Percentiles rank a stretch among this genome's conserved stretches.
Conservation (phyloP, 1,139 yeast species). For the Suhomyces atakaporum region DNA sequence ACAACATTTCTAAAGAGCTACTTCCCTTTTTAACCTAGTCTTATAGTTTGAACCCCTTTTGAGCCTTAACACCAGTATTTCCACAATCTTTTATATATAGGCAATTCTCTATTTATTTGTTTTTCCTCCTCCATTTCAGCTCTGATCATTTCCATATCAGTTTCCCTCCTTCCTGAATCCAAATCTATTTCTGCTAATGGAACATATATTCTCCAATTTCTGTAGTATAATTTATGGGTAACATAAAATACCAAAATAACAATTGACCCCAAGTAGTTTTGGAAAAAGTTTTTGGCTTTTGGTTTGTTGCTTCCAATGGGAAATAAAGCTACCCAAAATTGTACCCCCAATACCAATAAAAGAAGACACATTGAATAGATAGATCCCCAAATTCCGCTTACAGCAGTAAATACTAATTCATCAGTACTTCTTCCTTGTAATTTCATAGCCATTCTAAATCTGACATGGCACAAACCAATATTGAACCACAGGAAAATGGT, state of each 20-base stretch:
- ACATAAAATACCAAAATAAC: conserved; percentile 36
- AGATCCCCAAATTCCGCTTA: conserved; percentile 38
- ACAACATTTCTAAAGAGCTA: conserved; percentile 13
- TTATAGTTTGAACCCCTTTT: neutral
- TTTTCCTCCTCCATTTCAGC: conserved; percentile 28
- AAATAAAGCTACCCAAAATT: conserved; percentile 42
- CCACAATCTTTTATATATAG: conserved; percentile 21
- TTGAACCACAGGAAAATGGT: conserved; percentile 48
- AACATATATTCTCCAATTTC: conserved; percentile 36
- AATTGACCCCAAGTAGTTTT: conserved; percentile 39
- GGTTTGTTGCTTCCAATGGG: conserved; percentile 32
- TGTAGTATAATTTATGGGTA: conserved; percentile 35
- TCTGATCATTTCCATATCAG: conserved; percentile 27
- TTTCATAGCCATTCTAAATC: conserved; percentile 41
- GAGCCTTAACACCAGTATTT: conserved; percentile 18
- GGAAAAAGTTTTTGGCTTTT: conserved; percentile 36
- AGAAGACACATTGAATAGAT: conserved; percentile 34
- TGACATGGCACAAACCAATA: conserved; percentile 38
- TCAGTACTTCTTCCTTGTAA: conserved; percentile 31
- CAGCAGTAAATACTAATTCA: conserved; percentile 31
- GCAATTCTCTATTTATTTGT: conserved; percentile 14
- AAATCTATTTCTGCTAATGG: conserved; percentile 33
- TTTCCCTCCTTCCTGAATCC: conserved; percentile 35
- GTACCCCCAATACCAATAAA: conserved; percentile 34
- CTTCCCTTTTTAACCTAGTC: conserved; percentile 5